phyloP scores from a whole-genome alignment of 2,329 filamentous ascomycete genomes.

The Coleophoma crateriformis region DNA sequence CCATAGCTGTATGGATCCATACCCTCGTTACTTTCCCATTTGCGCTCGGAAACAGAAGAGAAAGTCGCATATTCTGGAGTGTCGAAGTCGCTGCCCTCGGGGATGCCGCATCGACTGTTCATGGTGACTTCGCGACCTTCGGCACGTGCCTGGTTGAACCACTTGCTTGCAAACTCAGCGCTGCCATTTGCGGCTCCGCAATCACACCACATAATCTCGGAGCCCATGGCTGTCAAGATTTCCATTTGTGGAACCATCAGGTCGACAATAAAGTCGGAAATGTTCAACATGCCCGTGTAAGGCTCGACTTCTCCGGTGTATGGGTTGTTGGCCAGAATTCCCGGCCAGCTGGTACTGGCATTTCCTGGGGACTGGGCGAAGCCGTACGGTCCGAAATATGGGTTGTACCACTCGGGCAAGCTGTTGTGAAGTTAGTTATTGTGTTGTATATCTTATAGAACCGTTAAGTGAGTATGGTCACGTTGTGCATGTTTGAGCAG shows the following conservation, averaged over 20 bases:
- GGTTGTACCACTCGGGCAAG: constrained; percentile 45
- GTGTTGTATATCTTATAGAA: no score
- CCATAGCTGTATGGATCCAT: constrained; percentile 57
- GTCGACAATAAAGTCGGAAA: constrained; percentile 35
- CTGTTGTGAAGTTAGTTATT: constrained; percentile 2
- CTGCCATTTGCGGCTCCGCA: constrained; percentile 32
- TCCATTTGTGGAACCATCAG: constrained; percentile 42
- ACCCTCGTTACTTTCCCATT: constrained; percentile 55
- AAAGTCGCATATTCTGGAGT: constrained; percentile 53
- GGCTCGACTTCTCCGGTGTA: constrained; percentile 35
- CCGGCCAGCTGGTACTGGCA: constrained; percentile 29
- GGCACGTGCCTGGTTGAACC: constrained; percentile 33
- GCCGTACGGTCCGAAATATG: constrained; percentile 36
- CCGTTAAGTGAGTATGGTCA: no score
- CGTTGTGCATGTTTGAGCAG: no score
- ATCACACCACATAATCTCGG: constrained; percentile 46
- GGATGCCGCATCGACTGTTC: constrained; percentile 51
- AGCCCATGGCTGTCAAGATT: constrained; percentile 34
- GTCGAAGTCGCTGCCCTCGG: constrained; percentile 47
- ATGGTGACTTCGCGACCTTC: constrained; percentile 44
- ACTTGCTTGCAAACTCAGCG: constrained; percentile 32
- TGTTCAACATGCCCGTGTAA: constrained; percentile 35
- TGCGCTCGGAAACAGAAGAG: constrained; percentile 41
- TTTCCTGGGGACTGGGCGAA: constrained; percentile 28
- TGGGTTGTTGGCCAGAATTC: constrained; percentile 34